Evolutionary conservation across 129 eudicot genomes (phyloP).

Genomic region (Helianthus tuberosus): DNA sequence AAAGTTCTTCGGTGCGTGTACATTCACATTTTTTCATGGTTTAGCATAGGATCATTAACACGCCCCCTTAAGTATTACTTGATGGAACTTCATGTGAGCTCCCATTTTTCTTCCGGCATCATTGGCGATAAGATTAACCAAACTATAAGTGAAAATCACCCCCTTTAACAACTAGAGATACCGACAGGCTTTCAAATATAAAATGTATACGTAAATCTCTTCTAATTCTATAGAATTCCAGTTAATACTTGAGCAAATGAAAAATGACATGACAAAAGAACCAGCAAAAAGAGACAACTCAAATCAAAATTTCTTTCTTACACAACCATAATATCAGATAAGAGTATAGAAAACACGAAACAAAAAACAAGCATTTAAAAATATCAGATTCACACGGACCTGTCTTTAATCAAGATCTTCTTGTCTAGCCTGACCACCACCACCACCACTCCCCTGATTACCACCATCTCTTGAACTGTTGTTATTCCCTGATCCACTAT

Average conservation of each 20-base stretch:
- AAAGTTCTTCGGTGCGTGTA: background rate
- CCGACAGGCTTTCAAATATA: background rate
- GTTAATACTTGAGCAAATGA: background rate
- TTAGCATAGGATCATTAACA: background rate
- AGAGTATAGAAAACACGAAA: background rate
- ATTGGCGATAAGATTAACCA: background rate
- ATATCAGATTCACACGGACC: slow-evolving; percentile 33
- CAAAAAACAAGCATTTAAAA: slow-evolving; percentile 8
- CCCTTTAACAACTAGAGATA: background rate
- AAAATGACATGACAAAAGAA: background rate
- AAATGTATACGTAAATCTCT: background rate
- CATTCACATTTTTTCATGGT: background rate
- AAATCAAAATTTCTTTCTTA: slow-evolving; percentile 21
- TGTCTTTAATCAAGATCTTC: slow-evolving; percentile 64
- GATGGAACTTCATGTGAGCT: background rate
- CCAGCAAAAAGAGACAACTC: slow-evolving; percentile 5
- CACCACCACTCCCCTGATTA: slow-evolving; percentile 35
- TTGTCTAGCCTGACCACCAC: slow-evolving; percentile 50
- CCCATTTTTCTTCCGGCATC: background rate
- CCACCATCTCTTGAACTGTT: slow-evolving; percentile 41
- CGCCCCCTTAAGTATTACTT: background rate
- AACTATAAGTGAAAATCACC: background rate
- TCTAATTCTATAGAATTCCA: background rate
- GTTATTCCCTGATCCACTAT: slow-evolving; percentile 49
- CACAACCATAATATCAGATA: slow-evolving; percentile 24